Evolutionary conservation across 2,329 filamentous ascomycete genomes (phyloP).

Genomic region (Nemania sp.): DNA sequence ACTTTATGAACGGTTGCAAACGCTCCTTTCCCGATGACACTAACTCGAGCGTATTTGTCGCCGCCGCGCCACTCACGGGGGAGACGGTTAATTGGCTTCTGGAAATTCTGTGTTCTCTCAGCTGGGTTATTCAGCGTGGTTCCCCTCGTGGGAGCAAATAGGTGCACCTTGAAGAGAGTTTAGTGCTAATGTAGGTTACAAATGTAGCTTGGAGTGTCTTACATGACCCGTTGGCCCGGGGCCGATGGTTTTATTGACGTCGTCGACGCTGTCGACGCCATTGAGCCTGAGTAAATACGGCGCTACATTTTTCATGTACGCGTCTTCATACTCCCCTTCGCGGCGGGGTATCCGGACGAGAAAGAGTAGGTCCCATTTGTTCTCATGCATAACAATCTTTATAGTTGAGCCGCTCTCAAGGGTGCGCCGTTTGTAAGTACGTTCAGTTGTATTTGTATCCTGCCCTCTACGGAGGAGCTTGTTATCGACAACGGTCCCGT

Average conservation of each 20-base stretch:
- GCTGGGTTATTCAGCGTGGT: slow-evolving; percentile 31
- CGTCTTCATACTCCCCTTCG: slow-evolving; percentile 72
- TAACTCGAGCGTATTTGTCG: slow-evolving; percentile 83
- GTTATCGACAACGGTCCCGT: slow-evolving; percentile 89
- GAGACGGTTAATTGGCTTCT: slow-evolving; percentile 54
- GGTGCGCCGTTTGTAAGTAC: slow-evolving; percentile 65
- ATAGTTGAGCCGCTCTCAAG: slow-evolving; percentile 80
- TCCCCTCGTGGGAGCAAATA: slow-evolving; percentile 44
- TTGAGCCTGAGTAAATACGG: slow-evolving; percentile 67
- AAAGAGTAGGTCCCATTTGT: slow-evolving; percentile 75
- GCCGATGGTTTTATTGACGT: slow-evolving; percentile 59
- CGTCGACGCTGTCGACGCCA: slow-evolving; percentile 47
- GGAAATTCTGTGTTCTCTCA: slow-evolving; percentile 41
- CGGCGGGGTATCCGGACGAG: slow-evolving; percentile 85
- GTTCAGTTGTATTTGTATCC: slow-evolving; percentile 54
- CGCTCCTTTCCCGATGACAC: slow-evolving; percentile 88
- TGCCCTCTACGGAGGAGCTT: slow-evolving; percentile 69
- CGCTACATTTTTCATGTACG: slow-evolving; percentile 77
- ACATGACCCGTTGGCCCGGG: slow-evolving; percentile 63
- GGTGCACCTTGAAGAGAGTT: slow-evolving; percentile 47
- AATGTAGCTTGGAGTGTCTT: slow-evolving; percentile 39
- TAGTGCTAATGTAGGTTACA: slow-evolving; percentile 31
- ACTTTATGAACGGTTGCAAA: slow-evolving; percentile 95
- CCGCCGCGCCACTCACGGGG: slow-evolving; percentile 84
- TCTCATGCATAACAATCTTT: slow-evolving; percentile 70